Conservation (phyloP, 176 grass and related monocot species). For the Ensete glaucum region DNA sequence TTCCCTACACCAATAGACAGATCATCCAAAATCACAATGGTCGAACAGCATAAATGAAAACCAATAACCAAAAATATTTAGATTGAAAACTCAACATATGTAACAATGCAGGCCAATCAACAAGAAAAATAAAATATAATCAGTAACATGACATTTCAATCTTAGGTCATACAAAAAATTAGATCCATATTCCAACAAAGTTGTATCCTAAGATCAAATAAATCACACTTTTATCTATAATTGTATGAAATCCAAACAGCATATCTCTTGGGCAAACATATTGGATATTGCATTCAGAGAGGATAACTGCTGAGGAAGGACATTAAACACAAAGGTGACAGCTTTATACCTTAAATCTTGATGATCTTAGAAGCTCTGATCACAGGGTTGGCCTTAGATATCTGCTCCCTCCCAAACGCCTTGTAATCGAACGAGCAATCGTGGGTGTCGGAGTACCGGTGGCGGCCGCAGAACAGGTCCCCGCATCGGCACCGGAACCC, state of each 20-base stretch:
- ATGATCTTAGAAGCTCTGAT: background rate
- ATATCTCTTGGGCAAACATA: too few relatives aligned
- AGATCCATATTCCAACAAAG: background rate
- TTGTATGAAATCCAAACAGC: background rate
- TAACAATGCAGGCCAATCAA: background rate
- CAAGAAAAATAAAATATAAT: background rate
- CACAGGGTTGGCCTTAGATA: background rate
- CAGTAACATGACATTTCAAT: background rate
- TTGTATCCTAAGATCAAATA: background rate
- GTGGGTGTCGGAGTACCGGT: conserved; percentile 1
- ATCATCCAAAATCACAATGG: background rate
- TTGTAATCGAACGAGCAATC: conserved; percentile 2
- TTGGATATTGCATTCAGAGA: background rate
- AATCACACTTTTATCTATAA: background rate
- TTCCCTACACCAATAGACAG: background rate
- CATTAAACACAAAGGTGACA: background rate
- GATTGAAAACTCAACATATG: background rate
- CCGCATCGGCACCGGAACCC: conserved; percentile 1
- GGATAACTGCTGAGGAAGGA: background rate
- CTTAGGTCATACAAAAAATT: background rate
- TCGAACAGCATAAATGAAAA: background rate
- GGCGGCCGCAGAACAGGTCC: background rate
- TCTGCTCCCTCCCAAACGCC: background rate
- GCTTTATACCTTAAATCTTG: background rate
- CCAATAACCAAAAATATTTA: background rate